A percentile compares a stretch with the other conserved stretches of the same genome.
These are phyloP conservation scores for Fusarium luffae DNA, from an alignment of 2,329 filamentous ascomycete species.

Conservation along the genomic window DNA sequence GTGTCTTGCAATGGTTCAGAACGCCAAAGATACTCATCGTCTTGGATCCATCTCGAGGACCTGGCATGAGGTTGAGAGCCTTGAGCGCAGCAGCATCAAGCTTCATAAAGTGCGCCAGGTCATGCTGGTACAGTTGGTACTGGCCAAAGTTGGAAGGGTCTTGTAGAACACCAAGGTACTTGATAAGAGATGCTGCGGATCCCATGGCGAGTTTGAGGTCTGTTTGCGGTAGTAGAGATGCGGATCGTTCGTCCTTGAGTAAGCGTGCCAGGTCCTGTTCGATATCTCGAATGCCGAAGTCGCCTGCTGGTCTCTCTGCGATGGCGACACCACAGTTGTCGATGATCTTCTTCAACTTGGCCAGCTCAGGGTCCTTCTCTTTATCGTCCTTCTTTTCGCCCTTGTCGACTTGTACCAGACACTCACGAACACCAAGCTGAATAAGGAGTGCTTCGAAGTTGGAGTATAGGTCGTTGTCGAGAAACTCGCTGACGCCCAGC, in stretches of 20 bases:
- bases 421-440: slow-evolving; percentile 95
- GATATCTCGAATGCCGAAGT: slow-evolving; percentile 91
- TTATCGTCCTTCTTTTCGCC: slow-evolving; percentile 81
- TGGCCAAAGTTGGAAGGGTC: slow-evolving; percentile 96
- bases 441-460: slow-evolving; percentile 98
- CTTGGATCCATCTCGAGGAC: slow-evolving; percentile 92
- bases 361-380: slow-evolving; percentile 86
- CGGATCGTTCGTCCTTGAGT: slow-evolving; percentile 85
- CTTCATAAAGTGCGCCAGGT: slow-evolving; percentile 98
- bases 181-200: slow-evolving; percentile 91
- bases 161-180: slow-evolving; percentile 89
- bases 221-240: slow-evolving; percentile 83
- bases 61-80: slow-evolving; percentile 96
- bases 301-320: slow-evolving; percentile 78
- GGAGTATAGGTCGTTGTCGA: slow-evolving; percentile 98
- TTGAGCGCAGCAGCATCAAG: slow-evolving; percentile 93
- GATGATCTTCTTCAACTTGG: slow-evolving; percentile 88
- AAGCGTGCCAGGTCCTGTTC: slow-evolving; percentile 92
- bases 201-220: slow-evolving; percentile 97
- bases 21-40: slow-evolving; percentile 96
- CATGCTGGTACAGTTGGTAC: slow-evolving; percentile 96
- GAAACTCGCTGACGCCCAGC: slow-evolving; percentile 94
- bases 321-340: slow-evolving; percentile 93
- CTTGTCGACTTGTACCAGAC: slow-evolving; percentile 83
- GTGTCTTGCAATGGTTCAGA: slow-evolving; percentile 97